These are phyloP conservation scores for Agrocybe praecox DNA, from an alignment of 768 basidiomycete species.

Conservation along the genomic window DNA sequence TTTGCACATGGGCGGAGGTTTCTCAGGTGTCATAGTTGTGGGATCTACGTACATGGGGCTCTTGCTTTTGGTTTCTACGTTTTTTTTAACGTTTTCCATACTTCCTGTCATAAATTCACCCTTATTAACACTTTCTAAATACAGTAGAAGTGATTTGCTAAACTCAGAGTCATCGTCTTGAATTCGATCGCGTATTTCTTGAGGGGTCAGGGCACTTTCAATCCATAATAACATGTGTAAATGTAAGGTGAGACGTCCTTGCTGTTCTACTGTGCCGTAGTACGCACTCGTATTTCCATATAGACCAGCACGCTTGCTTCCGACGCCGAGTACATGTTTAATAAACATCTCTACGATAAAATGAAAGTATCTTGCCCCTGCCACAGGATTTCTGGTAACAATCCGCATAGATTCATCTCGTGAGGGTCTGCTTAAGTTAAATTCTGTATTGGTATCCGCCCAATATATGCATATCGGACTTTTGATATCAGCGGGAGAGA, in stretches of 20 bases:
- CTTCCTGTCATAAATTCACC: conserved; percentile 32
- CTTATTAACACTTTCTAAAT: conserved; percentile 30
- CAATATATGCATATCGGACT: conserved; percentile 35
- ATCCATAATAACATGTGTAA: conserved; percentile 39
- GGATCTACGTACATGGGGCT: no score
- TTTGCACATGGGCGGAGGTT: no score
- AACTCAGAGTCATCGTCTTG: conserved; percentile 26
- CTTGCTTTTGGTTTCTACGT: no score
- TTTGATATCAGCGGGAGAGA: no score
- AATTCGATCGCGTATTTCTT: conserved; percentile 29
- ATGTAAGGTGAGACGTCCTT: conserved; percentile 37
- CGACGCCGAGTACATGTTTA: conserved; percentile 25
- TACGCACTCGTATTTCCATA: conserved; percentile 32
- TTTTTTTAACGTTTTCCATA: conserved; percentile 10
- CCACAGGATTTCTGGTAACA: conserved; percentile 14
- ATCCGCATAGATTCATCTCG: conserved; percentile 2
- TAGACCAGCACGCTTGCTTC: conserved; percentile 18
- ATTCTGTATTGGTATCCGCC: conserved; percentile 25
- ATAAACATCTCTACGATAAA: conserved; percentile 26
- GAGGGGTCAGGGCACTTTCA: conserved; percentile 21
- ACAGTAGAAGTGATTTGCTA: conserved; percentile 25
- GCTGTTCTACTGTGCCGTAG: conserved; percentile 42
- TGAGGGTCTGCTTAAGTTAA: conserved; percentile 12
- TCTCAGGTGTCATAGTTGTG: no score
- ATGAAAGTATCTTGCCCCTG: conserved; percentile 30